A percentile compares a stretch with the other conserved stretches of the same genome.
These are phyloP conservation scores for Salix viminalis DNA, from an alignment of 345 rosid genomes.

Conservation along the genomic window DNA sequence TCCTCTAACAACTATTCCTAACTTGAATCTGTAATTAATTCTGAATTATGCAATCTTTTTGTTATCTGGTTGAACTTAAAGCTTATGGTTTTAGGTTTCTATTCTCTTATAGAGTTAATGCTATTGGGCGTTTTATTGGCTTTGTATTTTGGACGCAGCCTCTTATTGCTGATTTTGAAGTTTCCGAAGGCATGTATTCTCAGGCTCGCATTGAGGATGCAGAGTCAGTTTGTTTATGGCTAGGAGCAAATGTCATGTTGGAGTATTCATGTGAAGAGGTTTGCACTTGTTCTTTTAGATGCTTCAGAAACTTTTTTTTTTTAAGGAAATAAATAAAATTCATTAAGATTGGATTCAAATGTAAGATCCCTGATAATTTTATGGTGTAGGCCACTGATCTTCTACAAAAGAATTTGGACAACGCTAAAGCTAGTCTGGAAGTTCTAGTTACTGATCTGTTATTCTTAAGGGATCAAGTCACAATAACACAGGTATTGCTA, in stretches of 20 bases:
- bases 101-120: neutral
- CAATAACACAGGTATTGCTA: conserved; percentile 74
- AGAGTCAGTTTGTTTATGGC: conserved; percentile 87
- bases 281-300: conserved; percentile 13
- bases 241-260: conserved; percentile 94
- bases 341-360: conserved; percentile 17
- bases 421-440: conserved; percentile 92
- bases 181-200: conserved; percentile 91
- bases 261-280: conserved; percentile 94
- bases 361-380: conserved; percentile 22
- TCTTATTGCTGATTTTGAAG: conserved; percentile 86
- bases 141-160: conserved; percentile 33
- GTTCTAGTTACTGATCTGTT: conserved; percentile 84
- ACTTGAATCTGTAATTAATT: neutral
- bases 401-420: conserved; percentile 77
- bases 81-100: neutral
- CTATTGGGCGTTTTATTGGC: neutral
- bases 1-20: neutral
- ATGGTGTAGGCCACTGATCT: conserved; percentile 61
- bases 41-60: neutral
- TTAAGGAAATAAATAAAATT: neutral
- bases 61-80: neutral
- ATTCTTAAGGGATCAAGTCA: conserved; percentile 92
- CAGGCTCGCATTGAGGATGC: conserved; percentile 61
- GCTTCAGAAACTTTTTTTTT: neutral